These are phyloP conservation scores for Atalantia buxifolia DNA, from an alignment of 345 rosid species.

Conservation along the genomic window DNA sequence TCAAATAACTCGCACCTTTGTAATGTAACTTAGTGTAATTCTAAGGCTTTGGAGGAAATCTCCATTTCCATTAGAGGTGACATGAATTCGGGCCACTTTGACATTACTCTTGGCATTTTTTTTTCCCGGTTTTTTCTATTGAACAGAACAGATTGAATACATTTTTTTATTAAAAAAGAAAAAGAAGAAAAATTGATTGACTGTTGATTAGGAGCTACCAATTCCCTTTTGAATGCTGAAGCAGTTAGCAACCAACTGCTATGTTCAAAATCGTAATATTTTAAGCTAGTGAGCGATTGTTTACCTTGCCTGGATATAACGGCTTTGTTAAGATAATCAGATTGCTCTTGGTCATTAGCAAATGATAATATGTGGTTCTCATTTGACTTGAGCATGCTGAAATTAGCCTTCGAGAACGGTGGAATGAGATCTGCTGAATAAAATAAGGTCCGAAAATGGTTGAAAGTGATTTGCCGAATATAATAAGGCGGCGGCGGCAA, in stretches of 20 bases:
- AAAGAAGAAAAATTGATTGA: background rate
- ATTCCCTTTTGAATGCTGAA: background rate
- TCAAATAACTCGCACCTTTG: too few relatives aligned
- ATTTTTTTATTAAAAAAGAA: too few relatives aligned
- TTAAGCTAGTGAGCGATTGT: background rate
- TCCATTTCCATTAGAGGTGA: too few relatives aligned
- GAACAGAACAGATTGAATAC: background rate
- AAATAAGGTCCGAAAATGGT: too few relatives aligned
- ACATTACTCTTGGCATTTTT: too few relatives aligned
- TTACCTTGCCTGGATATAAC: background rate
- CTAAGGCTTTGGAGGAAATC: too few relatives aligned
- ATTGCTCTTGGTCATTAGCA: background rate
- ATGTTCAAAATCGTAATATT: background rate
- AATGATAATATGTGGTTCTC: too few relatives aligned
- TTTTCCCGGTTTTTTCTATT: too few relatives aligned
- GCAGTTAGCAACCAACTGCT: background rate
- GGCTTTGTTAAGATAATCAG: background rate
- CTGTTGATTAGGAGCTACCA: background rate
- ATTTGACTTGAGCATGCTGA: background rate
- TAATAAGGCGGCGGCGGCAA: background rate
- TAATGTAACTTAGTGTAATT: too few relatives aligned
- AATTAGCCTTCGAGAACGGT: background rate
- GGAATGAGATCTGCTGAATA: too few relatives aligned
- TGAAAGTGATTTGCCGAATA: background rate
- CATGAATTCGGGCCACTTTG: too few relatives aligned